Base-by-base conservation (phyloP, 2,329 filamentous ascomycete species). In the Eutypella sp. region DNA sequence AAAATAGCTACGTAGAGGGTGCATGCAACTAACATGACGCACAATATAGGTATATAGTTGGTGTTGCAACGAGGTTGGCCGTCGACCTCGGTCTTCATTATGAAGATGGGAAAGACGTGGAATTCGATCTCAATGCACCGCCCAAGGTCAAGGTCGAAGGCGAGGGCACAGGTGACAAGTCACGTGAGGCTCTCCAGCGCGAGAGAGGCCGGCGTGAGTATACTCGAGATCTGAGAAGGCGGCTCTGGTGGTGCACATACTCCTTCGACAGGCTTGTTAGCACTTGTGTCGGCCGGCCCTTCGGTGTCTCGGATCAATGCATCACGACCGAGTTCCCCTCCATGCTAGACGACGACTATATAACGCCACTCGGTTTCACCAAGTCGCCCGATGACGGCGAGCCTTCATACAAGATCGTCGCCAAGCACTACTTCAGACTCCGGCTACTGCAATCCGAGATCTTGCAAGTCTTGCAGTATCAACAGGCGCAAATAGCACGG, bases 221-320 rank as follows among this genome's bases (percentile, higher is more conserved):
- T 78, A 77, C 89, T 33, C 82, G 92, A 44, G 93, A 97, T 64
- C 77, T 96, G 51, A 82, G 90, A 42, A 79, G 92, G 46, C 80
- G 92, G 25, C 73, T 97, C 13, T 97, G 91, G 90, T 97, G 93
- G 92, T 96, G 90, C 68, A 91, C 91, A 2, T 97, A 97, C 67
- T 92, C 89, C 5, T 82, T 97, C 45, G 92, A 97, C 66, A 81
- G 92, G n/a, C 81, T 97, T 5, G 92, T 97, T 42, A 93, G 89
- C 59, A 91, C 89, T 19, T 96, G 91, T 57, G 92, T 97, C 22
- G 92, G 92, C 31, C 78, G 92, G 45, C 93, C 92, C 6, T 95
- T 96, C 59, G 91, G 92, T 24, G 89, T 97, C 52, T 91, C 87
- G n/a, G 93, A 97, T 68, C 88, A 95, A 63, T 89, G 95, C 52